Evolutionary conservation across 257 asterid genomes (phyloP).

Genomic region (Plectranthus barbatus): DNA sequence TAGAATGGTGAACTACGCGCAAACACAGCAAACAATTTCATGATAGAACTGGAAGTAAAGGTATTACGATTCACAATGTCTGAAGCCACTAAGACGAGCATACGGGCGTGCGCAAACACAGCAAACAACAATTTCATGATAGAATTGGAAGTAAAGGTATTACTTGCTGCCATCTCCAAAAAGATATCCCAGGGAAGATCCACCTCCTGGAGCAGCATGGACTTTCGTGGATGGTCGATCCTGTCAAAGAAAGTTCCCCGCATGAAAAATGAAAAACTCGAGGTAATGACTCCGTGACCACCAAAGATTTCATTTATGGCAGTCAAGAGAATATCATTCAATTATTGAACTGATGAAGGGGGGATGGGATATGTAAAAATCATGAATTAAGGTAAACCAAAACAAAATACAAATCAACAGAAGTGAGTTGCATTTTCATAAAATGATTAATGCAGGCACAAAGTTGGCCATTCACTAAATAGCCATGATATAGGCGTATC

Average conservation of each 20-base stretch:
- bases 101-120: slow-evolving; percentile 1
- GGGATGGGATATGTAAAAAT: not conserved
- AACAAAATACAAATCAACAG: not conserved
- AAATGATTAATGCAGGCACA: not conserved
- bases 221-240: slow-evolving; percentile 56
- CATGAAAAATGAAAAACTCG: too few relatives aligned
- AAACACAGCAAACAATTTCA: slow-evolving; percentile 11
- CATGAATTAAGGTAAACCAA: not conserved
- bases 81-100: slow-evolving; percentile 6
- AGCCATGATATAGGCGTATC: not conserved
- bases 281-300: too few relatives aligned
- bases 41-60: not conserved
- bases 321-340: too few relatives aligned
- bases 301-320: too few relatives aligned
- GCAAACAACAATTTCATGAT: slow-evolving; percentile 10
- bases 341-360: not conserved
- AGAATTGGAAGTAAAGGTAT: not conserved
- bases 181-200: slow-evolving; percentile 47
- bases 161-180: slow-evolving; percentile 35
- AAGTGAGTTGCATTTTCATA: not conserved
- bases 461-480: not conserved
- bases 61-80: slow-evolving; percentile 14
- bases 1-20: not conserved
- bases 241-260: slow-evolving; percentile 17
- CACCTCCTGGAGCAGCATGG: slow-evolving; percentile 62